phyloP scores from a whole-genome alignment of 164 flowering plant species.

The Macadamia integrifolia region DNA sequence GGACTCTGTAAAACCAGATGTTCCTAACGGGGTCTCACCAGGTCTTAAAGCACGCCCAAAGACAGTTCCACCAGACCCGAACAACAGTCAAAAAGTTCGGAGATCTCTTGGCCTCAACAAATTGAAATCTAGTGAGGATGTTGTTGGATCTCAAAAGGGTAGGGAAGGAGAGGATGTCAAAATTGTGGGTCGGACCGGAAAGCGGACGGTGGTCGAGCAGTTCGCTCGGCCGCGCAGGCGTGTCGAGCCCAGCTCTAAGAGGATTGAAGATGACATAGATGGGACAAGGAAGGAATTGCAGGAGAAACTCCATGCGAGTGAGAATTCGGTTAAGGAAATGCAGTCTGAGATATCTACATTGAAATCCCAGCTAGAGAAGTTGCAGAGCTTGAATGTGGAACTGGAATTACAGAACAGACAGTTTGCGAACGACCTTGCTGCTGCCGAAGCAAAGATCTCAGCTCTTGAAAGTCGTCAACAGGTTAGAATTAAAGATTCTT shows the following conservation, averaged over 20 bases:
- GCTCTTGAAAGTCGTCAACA: constrained; percentile 22
- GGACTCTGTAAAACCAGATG: constrained; percentile 18
- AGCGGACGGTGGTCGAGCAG: constrained; percentile 32
- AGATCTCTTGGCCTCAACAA: constrained; percentile 27
- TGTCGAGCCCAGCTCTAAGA: constrained; percentile 7
- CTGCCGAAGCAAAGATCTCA: constrained; percentile 41
- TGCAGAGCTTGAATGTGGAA: constrained; percentile 42
- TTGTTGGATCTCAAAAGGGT: constrained; percentile 20
- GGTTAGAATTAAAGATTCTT: constrained; percentile 21
- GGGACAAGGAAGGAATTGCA: constrained; percentile 28
- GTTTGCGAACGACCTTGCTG: constrained; percentile 40
- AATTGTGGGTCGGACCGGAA: constrained; percentile 18
- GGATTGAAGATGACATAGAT: constrained; percentile 25
- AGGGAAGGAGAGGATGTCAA: constrained; percentile 24
- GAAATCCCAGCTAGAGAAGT: constrained; percentile 38
- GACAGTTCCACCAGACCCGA: constrained; percentile 23
- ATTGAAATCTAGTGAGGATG: constrained; percentile 32
- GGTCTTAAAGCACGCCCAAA: constrained; percentile 22
- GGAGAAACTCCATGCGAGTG: constrained; percentile 33
- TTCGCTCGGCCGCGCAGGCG: constrained; percentile 30
- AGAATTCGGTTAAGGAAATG: constrained; percentile 39
- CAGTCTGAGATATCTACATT: constrained; percentile 35
- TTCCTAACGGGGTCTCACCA: constrained; percentile 16
- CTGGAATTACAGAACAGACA: constrained; percentile 38
- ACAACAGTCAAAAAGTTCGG: constrained; percentile 15